Percentiles rank a stretch among this genome's conserved stretches.
These are phyloP conservation scores for Iris macrosiphon DNA, from an alignment of 106 monocot species.

Conservation along the genomic window DNA sequence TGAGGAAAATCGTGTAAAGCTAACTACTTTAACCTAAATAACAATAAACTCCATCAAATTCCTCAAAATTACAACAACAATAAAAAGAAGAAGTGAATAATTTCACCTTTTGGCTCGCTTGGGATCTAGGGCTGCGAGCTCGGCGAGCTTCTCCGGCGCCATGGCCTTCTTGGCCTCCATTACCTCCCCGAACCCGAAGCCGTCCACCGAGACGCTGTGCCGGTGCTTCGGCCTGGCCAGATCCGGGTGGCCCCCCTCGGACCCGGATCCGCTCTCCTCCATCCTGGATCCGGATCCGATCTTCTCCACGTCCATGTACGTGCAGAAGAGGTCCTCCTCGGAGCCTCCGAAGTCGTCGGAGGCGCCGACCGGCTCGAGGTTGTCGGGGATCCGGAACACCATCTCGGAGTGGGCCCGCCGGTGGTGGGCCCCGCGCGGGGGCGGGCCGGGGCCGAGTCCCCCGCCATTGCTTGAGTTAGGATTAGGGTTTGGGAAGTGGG, in stretches of 20 bases:
- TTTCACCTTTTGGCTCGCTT: constrained; percentile 88
- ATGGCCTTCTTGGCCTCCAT: constrained; percentile 92
- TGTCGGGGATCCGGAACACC: constrained; percentile 35
- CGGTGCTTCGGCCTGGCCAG: constrained; percentile 51
- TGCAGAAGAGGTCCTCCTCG: constrained; percentile 52
- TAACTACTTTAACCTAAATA: no score
- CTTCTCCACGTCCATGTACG: constrained; percentile 86
- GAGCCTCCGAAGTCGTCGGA: constrained; percentile 28
- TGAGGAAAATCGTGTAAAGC: no score
- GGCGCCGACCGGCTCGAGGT: constrained; percentile 13
- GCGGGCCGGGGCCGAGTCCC: no score
- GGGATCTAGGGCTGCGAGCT: constrained; percentile 66
- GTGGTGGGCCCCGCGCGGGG: constrained; percentile 25
- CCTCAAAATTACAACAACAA: no score
- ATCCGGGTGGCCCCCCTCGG: constrained; percentile 1
- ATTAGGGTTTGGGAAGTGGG: no score
- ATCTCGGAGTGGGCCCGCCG: constrained; percentile 55
- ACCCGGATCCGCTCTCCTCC: not conserved
- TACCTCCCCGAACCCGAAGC: constrained; percentile 34
- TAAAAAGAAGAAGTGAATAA: not conserved
- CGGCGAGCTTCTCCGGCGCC: constrained; percentile 75
- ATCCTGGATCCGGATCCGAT: constrained; percentile 26
- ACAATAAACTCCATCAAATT: no score
- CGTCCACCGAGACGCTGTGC: constrained; percentile 66
- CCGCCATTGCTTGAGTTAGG: no score